A percentile compares a stretch with the other conserved stretches of the same genome.
Evolutionary conservation across 2,329 filamentous ascomycete genomes (phyloP).

Genomic region (Alternaria metachromatica): DNA sequence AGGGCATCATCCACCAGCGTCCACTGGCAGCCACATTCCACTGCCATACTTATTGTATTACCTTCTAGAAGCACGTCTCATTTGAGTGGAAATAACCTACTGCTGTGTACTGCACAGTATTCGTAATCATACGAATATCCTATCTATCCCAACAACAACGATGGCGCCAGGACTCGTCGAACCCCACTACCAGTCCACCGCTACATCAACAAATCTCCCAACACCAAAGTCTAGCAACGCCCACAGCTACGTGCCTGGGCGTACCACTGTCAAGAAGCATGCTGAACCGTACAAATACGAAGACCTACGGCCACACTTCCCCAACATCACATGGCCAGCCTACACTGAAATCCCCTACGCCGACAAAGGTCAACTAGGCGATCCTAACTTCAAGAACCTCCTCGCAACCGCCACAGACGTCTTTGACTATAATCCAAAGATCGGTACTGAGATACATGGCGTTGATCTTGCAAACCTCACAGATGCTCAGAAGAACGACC

Average conservation of each 20-base stretch:
- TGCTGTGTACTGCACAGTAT: not conserved
- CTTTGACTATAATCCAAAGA: conserved; percentile 64
- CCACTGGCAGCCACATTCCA: not conserved
- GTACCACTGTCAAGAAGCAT: conserved; percentile 54
- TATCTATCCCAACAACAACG: not conserved
- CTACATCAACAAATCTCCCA: conserved; percentile 17
- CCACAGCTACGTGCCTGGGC: conserved; percentile 57
- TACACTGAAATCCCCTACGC: conserved; percentile 58
- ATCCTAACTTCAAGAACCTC: conserved; percentile 61
- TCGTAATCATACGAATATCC: not conserved
- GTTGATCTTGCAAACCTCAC: conserved; percentile 59
- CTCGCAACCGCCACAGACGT: conserved; percentile 60
- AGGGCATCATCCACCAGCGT: not conserved
- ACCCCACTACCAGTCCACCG: conserved; percentile 23
- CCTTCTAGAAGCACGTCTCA: not conserved
- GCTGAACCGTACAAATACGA: conserved; percentile 59
- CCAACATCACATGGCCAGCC: conserved; percentile 60
- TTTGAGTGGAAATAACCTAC: not conserved
- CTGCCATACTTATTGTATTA: not conserved
- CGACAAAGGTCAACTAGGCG: conserved; percentile 63
- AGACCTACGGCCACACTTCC: conserved; percentile 60
- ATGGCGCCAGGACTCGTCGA: conserved; percentile 48
- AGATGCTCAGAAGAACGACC: conserved; percentile 61
- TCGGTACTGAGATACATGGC: conserved; percentile 62
- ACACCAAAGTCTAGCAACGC: conserved; percentile 27